Percentiles rank a stretch among this genome's conserved stretches.
phyloP scores from a whole-genome alignment of 2,329 filamentous ascomycete genomes.

The Trichophyton benhamiae region DNA sequence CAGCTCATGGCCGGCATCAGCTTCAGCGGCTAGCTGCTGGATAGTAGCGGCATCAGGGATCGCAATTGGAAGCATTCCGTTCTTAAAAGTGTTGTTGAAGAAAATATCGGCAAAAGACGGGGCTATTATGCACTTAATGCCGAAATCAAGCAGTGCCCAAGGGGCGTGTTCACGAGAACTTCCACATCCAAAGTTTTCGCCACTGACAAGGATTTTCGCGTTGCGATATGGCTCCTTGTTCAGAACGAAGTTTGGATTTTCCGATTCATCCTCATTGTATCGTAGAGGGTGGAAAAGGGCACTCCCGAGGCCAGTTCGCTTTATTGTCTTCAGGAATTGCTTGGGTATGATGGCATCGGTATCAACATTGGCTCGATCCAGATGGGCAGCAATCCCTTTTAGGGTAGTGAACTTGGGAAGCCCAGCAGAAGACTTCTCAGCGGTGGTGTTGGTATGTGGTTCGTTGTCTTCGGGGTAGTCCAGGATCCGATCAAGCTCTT shows the following conservation, averaged over 20 bases:
- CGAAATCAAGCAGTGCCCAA: conserved; percentile 93
- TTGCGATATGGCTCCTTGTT: conserved; percentile 78
- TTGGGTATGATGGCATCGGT: conserved; percentile 99
- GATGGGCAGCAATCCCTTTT: conserved; percentile 74
- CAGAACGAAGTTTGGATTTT: conserved; percentile 72
- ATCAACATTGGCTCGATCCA: conserved; percentile 84
- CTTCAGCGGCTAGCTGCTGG: conserved; percentile 61
- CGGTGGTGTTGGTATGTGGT: conserved; percentile 47
- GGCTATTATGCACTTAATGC: conserved; percentile 86
- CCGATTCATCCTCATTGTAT: conserved; percentile 58
- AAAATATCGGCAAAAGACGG: conserved; percentile 86
- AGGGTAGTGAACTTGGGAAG: conserved; percentile 74
- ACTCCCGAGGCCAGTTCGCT: conserved; percentile 80
- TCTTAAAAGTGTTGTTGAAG: conserved; percentile 99
- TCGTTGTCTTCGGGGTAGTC: conserved; percentile 51
- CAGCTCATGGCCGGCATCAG: conserved; percentile 65
- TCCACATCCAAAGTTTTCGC: conserved; percentile 90
- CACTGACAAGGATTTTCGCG: conserved; percentile 82
- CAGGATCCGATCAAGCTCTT: conserved; percentile 51
- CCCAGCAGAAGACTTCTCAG: conserved; percentile 43
- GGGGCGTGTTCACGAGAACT: conserved; percentile 88
- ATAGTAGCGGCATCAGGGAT: conserved; percentile 57
- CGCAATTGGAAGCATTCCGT: conserved; percentile 86
- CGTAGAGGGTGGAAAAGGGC: conserved; percentile 81
- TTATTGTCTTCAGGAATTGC: conserved; percentile 98